Base-by-base conservation (phyloP, 805 yeast genomes). In the Metschnikowia peoriensis region DNA sequence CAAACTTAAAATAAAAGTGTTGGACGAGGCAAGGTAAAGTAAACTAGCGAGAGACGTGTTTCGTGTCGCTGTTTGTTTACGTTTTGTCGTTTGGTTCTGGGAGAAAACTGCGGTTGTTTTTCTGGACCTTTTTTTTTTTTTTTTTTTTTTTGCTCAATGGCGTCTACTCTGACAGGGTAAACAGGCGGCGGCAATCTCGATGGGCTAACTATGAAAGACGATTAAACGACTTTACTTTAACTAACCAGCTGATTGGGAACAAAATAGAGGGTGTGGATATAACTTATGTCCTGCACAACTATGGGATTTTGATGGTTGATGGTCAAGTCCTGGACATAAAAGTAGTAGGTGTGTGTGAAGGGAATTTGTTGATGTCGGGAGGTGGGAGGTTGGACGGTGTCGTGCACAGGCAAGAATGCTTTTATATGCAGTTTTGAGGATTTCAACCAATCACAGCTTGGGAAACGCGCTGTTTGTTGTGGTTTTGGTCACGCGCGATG, bases 331-430 rank as follows among this genome's bases (percentile, higher is more conserved):
- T 59, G 62, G 61, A 59, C 61, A 59, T 53, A 59, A 54, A 58
- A 57, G 62, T 50, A 58, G 62, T 58, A 58, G 59, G 61, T 55
- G 60, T 58, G 60, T 58, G 60, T 54, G 61, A 51, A 57, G 53
- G 61, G 58, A 55, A 43, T 41, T 54, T 53, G 57, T 57, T 55
- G 58, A 52, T 49, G 56, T 50, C 41, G 58, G 50, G 52, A 44
- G 57, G 51, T 16, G 58, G 55, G 48, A 52, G 57, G 52, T 39
- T 38, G 43, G 49, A 40, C 38, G 52, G 29, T 50, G 58, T 54
- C 61, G 62, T 59, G 62, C 61, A 50, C 50, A 14, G 43, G 46
- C 47, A 46, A 42, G 46, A 46, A 40, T 27, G 15, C 6, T 14
- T 9, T 27, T 52, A 28, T 55, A 27, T 55, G 60, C 57, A 47